Percentiles rank a stretch among this genome's conserved stretches.
These are phyloP conservation scores for Lecanosticta acicola DNA, from an alignment of 2,329 filamentous ascomycete genomes.

Conservation along the genomic window DNA sequence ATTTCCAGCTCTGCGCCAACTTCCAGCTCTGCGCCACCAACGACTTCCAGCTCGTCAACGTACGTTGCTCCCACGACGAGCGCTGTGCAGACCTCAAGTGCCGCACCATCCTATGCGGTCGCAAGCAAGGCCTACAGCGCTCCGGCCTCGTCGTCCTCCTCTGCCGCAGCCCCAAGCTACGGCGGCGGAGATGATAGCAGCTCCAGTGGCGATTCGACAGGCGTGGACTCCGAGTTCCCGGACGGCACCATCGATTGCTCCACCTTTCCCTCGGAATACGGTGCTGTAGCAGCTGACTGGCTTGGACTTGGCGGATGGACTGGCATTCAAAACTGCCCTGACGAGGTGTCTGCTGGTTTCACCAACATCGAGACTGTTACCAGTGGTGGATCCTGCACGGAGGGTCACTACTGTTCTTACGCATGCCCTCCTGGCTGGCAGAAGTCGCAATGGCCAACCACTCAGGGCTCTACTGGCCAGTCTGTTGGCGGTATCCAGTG, in stretches of 20 bases:
- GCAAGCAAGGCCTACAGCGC: slow-evolving; percentile 1
- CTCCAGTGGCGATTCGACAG: slow-evolving; percentile 37
- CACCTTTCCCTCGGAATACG: slow-evolving; percentile 73
- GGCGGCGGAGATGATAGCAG: slow-evolving; percentile 2
- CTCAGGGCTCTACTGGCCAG: slow-evolving; percentile 73
- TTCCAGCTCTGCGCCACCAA: slow-evolving; percentile 9
- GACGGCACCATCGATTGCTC: slow-evolving; percentile 66
- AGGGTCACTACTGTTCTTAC: slow-evolving; percentile 79
- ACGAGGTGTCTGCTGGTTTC: slow-evolving; percentile 33
- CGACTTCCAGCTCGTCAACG: not conserved
- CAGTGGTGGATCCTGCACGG: slow-evolving; percentile 57
- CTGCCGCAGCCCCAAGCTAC: slow-evolving; percentile 3
- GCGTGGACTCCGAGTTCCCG: slow-evolving; percentile 65
- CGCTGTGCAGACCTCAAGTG: not conserved
- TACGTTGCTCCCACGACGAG: not conserved
- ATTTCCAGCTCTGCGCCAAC: not conserved
- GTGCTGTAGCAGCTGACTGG: slow-evolving; percentile 65
- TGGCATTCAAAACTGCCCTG: slow-evolving; percentile 58
- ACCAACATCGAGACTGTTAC: slow-evolving; percentile 60
- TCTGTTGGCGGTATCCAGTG: slow-evolving; percentile 86
- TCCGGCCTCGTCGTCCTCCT: slow-evolving; percentile 6
- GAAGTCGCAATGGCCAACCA: slow-evolving; percentile 80
- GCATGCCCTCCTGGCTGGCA: slow-evolving; percentile 86
- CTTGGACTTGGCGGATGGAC: slow-evolving; percentile 69
- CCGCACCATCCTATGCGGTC: slow-evolving; percentile 1